These are phyloP conservation scores for Saturnispora sanitii DNA, from an alignment of 805 yeast species.

Conservation along the genomic window DNA sequence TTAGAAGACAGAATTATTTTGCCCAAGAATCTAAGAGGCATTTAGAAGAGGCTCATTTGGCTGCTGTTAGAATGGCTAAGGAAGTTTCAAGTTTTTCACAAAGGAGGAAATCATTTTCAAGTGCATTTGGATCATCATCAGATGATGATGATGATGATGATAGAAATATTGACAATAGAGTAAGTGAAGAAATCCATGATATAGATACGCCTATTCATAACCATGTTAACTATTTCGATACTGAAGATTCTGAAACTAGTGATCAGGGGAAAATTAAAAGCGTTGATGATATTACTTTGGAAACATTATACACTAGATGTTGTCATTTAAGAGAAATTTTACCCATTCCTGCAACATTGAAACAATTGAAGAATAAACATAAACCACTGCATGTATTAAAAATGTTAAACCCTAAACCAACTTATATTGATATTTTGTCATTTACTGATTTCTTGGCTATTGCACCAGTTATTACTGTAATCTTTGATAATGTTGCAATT, in stretches of 20 bases:
- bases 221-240: conserved; percentile 30
- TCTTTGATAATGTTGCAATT: conserved; percentile 48
- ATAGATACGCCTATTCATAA: conserved; percentile 62
- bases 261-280: conserved; percentile 21
- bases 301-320: conserved; percentile 40
- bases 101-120: conserved; percentile 12
- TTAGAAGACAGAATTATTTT: conserved; percentile 48
- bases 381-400: conserved; percentile 46
- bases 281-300: conserved; percentile 30
- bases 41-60: conserved; percentile 65
- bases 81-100: conserved; percentile 47
- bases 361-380: conserved; percentile 41
- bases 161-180: conserved; percentile 5
- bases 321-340: conserved; percentile 40
- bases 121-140: conserved; percentile 15
- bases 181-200: conserved; percentile 25
- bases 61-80: conserved; percentile 59
- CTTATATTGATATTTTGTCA: conserved; percentile 46
- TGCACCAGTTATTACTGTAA: conserved; percentile 44
- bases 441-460: conserved; percentile 49
- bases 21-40: conserved; percentile 56
- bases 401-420: conserved; percentile 48
- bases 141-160: conserved; percentile 22
- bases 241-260: conserved; percentile 4
- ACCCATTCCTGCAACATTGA: conserved; percentile 42